These are phyloP conservation scores for Xylariaceae sp. DNA, from an alignment of 2,329 filamentous ascomycete species.

Conservation along the genomic window DNA sequence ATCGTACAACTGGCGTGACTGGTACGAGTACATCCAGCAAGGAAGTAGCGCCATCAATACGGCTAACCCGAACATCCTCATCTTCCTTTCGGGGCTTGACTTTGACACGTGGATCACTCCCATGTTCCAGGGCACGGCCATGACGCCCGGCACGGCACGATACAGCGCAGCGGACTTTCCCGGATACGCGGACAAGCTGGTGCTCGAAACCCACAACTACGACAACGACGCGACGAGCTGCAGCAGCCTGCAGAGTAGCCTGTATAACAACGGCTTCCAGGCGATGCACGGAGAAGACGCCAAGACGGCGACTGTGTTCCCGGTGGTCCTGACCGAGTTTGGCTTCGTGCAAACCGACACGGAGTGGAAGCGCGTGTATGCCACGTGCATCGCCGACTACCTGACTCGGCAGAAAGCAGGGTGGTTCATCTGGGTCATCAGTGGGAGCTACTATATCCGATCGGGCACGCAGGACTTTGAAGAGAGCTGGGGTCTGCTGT, in stretches of 20 bases:
- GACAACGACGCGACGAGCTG: conserved; percentile 47
- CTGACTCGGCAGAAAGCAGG: conserved; percentile 45
- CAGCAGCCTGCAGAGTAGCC: conserved; percentile 39
- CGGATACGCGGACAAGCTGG: conserved; percentile 49
- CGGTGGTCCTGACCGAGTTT: conserved; percentile 50
- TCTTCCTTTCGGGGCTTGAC: conserved; percentile 47
- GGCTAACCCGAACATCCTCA: conserved; percentile 47
- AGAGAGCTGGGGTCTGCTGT: conserved; percentile 53
- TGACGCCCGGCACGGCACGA: conserved; percentile 41
- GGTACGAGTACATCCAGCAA: conserved; percentile 47
- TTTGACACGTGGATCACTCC: conserved; percentile 52
- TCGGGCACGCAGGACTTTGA: conserved; percentile 49
- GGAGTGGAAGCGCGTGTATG: conserved; percentile 46
- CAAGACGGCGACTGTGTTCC: conserved; percentile 40
- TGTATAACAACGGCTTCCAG: conserved; percentile 50
- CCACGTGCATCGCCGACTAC: conserved; percentile 46
- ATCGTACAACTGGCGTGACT: conserved; percentile 52
- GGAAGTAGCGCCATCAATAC: conserved; percentile 46
- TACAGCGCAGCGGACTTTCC: conserved; percentile 45
- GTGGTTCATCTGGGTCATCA: conserved; percentile 56
- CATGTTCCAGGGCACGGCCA: conserved; percentile 43
- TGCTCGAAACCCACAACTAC: conserved; percentile 59
- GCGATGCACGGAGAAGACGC: conserved; percentile 38
- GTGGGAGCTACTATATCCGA: conserved; percentile 54
- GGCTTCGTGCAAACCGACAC: conserved; percentile 46